Percentiles rank a stretch among this genome's conserved stretches.
Evolutionary conservation across 805 yeast species (phyloP).

Genomic region (Sungouiella blattae): DNA sequence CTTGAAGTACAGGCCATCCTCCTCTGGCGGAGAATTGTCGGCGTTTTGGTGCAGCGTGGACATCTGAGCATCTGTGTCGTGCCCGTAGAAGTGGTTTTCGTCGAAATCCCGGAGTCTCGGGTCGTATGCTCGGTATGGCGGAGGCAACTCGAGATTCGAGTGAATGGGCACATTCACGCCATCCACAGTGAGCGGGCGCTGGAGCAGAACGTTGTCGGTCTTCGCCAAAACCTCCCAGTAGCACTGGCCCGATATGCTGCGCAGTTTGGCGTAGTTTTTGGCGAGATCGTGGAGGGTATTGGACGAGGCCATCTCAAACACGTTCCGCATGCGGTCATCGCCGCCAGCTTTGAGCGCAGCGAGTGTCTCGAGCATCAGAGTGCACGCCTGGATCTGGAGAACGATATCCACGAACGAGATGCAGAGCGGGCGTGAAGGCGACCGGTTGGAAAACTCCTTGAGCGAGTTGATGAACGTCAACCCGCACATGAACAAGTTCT

Average conservation of each 20-base stretch:
- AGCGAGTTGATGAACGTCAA: not conserved
- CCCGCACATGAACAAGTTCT: not conserved
- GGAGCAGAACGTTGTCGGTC: not conserved
- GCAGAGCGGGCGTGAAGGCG: not conserved
- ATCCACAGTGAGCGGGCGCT: not conserved
- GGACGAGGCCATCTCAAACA: not conserved
- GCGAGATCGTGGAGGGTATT: not conserved
- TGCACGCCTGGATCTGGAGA: not conserved
- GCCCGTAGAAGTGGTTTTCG: not conserved
- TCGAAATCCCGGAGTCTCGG: not conserved
- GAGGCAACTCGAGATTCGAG: not conserved
- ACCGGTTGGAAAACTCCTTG: not conserved
- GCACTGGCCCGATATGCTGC: not conserved
- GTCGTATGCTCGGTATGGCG: not conserved
- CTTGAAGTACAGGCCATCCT: not conserved
- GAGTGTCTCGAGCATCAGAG: not conserved
- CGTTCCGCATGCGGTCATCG: not conserved
- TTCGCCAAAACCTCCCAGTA: not conserved
- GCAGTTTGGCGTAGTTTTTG: not conserved
- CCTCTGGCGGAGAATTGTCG: not conserved
- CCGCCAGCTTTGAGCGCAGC: not conserved
- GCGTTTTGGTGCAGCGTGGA: not conserved
- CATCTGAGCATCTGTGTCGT: not conserved
- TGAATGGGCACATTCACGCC: not conserved
- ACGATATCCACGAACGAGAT: not conserved